These are phyloP conservation scores for Termitomyces sp. DNA, from an alignment of 768 basidiomycete species.

Conservation along the genomic window DNA sequence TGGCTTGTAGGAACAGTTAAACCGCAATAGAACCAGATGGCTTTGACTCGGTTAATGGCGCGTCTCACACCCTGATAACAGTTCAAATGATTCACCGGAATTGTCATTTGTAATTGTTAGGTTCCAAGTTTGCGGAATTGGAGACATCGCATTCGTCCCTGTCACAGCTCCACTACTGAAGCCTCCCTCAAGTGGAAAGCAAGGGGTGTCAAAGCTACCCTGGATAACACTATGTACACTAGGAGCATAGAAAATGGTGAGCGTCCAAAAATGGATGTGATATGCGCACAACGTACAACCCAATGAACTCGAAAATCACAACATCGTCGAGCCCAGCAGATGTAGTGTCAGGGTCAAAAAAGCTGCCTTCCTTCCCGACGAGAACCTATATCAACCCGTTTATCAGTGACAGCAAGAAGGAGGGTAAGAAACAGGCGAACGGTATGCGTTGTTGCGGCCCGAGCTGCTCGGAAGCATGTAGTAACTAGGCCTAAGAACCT, in stretches of 20 bases:
- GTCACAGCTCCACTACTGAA: constrained; percentile 32
- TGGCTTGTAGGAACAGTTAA: constrained; percentile 28
- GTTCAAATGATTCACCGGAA: constrained; percentile 16
- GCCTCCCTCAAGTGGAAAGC: constrained; percentile 30
- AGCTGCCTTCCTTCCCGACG: constrained; percentile 34
- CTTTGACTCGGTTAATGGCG: constrained; percentile 7
- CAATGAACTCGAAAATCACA: constrained; percentile 33
- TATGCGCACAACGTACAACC: constrained; percentile 20
- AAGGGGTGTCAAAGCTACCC: constrained; percentile 29
- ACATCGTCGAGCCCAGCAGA: constrained; percentile 27
- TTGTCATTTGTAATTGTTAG: constrained; percentile 28
- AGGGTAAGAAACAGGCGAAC: constrained; percentile 1
- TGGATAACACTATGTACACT: constrained; percentile 38
- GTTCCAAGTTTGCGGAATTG: constrained; percentile 23
- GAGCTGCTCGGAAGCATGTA: background rate
- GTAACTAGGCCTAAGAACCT: background rate
- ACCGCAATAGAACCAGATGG: constrained; percentile 34
- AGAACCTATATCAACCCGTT: constrained; percentile 21
- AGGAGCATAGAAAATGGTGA: background rate
- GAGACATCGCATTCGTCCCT: constrained; percentile 13
- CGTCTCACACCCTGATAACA: background rate
- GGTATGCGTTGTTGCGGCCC: constrained; percentile 8
- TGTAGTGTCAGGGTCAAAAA: constrained; percentile 28
- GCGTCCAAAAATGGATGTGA: background rate
- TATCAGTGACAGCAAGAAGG: background rate